Evolutionary conservation across 2,329 filamentous ascomycete genomes (phyloP), one percentile per base, ranked within the genome.

Genomic region (Microcyclospora pomicola): DNA sequence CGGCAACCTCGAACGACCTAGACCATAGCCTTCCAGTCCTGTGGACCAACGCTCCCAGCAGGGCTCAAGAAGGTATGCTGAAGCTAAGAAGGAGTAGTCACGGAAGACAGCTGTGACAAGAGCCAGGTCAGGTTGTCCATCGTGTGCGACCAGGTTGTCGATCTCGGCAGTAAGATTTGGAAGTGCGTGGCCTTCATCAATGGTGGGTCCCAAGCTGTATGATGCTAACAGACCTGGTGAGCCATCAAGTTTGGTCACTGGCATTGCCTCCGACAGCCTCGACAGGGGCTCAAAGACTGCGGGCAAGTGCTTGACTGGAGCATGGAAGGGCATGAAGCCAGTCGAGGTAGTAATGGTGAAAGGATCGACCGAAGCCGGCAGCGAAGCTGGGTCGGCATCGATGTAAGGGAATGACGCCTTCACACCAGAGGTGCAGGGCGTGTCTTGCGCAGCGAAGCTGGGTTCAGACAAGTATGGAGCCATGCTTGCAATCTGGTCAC

Each of bases 1-100:
- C 1, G 87, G 87, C 50, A 95, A 62, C 15, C 73, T 67, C 42
- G 85, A 73, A 33, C 86, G 67, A 3, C 77, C 86, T 33, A 93
- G 64, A 0, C 86, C 86, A 56, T 94, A 94, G 1, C 70, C 69
- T 56, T 82, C 76, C 0, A 79, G 80, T 34, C 65, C 66, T 43
- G 65, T 63, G 38, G 42, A 46, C 59, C 73, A 78, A 43, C 80
- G 72, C 63, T 84, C 71, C 62, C 91, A 87, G 59, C 87, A 95
- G 9, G 87, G 87, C 67, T 95, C 87, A 24, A 95, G 75, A 24
- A 95, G 68, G 58, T 93, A 94, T 0, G 85, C 82, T 15, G 83
- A 92, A 5, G 86, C 82, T 24, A 94, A 65, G 68, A 94, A 95
- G 11, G 82, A 82, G 59, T 94, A 95, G 64, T 95, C 87, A 14